These are phyloP conservation scores for Sordaria brevicollis DNA, from an alignment of 495 filamentous ascomycete genomes.

Conservation along the genomic window DNA sequence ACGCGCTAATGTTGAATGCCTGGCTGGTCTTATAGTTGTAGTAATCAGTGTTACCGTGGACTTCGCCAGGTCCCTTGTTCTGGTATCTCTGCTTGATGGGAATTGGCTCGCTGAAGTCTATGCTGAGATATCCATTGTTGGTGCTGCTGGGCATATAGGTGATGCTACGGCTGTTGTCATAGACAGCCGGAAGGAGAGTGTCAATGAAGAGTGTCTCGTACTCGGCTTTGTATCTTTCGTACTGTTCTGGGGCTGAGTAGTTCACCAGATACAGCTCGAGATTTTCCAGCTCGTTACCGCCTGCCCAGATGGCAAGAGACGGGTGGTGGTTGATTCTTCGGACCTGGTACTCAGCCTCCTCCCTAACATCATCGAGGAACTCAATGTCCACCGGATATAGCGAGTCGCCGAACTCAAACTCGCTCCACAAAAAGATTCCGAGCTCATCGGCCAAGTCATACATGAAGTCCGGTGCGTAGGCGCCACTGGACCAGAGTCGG, in stretches of 20 bases:
- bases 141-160: slow-evolving; percentile 60
- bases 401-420: slow-evolving; percentile 57
- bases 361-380: slow-evolving; percentile 49
- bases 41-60: slow-evolving; percentile 61
- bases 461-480: slow-evolving; percentile 57
- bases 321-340: slow-evolving; percentile 57
- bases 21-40: slow-evolving; percentile 53
- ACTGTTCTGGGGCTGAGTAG: slow-evolving; percentile 29
- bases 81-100: slow-evolving; percentile 54
- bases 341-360: slow-evolving; percentile 53
- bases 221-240: slow-evolving; percentile 37
- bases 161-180: slow-evolving; percentile 54
- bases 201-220: slow-evolving; percentile 56
- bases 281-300: slow-evolving; percentile 56
- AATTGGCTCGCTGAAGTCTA: slow-evolving; percentile 46
- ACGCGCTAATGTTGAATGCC: slow-evolving; percentile 46
- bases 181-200: slow-evolving; percentile 50
- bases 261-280: slow-evolving; percentile 41
- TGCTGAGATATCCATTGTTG: slow-evolving; percentile 49
- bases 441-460: slow-evolving; percentile 58
- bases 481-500: slow-evolving; percentile 54
- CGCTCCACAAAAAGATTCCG: slow-evolving; percentile 58
- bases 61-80: slow-evolving; percentile 42
- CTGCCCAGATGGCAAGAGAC: slow-evolving; percentile 57
- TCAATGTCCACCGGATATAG: slow-evolving; percentile 47